phyloP scores from a whole-genome alignment of 2,329 filamentous ascomycete species.

The Fusarium sp. region DNA sequence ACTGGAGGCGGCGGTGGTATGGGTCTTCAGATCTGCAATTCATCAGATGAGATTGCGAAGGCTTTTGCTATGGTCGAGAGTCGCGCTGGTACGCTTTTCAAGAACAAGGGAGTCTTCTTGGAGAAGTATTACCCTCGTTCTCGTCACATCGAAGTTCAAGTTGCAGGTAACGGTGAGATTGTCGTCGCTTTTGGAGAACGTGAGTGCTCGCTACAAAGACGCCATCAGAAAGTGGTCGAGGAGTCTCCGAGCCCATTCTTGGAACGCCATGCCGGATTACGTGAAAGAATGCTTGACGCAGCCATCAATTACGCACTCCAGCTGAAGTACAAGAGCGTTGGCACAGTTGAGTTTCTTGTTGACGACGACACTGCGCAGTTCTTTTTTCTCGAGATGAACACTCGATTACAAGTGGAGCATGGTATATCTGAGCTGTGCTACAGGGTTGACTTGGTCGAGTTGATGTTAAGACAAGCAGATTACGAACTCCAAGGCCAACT shows the following conservation, averaged over 20 bases:
- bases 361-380: constrained; percentile 52
- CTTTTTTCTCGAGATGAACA: constrained; percentile 64
- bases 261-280: background rate
- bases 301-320: background rate
- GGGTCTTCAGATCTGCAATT: background rate
- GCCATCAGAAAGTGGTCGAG: constrained; percentile 70
- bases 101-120: background rate
- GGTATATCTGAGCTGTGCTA: constrained; percentile 82
- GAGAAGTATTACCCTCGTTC: background rate
- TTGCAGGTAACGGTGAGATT: background rate
- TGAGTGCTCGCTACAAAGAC: constrained; percentile 73
- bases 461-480: constrained; percentile 52
- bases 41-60: background rate
- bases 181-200: constrained; percentile 68
- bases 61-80: background rate
- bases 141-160: background rate
- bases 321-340: constrained; percentile 26
- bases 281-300: background rate
- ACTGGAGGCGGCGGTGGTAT: background rate
- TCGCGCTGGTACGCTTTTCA: background rate
- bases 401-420: constrained; percentile 80
- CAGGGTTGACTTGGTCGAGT: constrained; percentile 73
- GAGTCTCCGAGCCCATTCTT: background rate
- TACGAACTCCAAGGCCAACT: constrained; percentile 18
- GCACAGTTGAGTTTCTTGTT: constrained; percentile 38